Percentiles rank a stretch among this genome's conserved stretches.
phyloP scores from a whole-genome alignment of 352 stramenopile species.

The Phytophthora pinifolia region DNA sequence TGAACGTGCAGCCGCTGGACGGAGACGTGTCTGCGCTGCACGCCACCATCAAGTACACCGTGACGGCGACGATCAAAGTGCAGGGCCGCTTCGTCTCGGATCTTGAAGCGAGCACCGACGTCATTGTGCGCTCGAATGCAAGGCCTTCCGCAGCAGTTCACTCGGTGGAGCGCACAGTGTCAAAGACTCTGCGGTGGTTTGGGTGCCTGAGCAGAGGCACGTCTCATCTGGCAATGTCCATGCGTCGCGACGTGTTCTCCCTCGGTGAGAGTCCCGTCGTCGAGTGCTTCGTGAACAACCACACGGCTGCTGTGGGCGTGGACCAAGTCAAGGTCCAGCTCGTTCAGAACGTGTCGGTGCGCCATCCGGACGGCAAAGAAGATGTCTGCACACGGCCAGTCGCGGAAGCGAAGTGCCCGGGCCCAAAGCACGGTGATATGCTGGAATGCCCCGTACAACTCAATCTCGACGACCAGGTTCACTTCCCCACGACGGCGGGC shows the following conservation, averaged over 20 bases:
- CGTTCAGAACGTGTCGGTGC: conserved; percentile 63
- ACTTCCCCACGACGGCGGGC: conserved; percentile 53
- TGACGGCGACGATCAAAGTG: conserved; percentile 69
- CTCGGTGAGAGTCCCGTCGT: conserved; percentile 60
- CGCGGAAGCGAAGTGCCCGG: conserved; percentile 54
- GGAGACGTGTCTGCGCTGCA: conserved; percentile 53
- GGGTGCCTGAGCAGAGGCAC: conserved; percentile 57
- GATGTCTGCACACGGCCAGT: conserved; percentile 46
- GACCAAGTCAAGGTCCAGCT: conserved; percentile 52
- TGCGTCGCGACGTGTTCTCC: conserved; percentile 61
- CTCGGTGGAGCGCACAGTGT: conserved; percentile 60
- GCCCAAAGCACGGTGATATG: conserved; percentile 47
- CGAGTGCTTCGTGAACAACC: conserved; percentile 76
- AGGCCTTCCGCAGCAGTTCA: conserved; percentile 19
- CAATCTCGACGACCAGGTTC: conserved; percentile 49
- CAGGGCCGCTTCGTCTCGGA: conserved; percentile 71
- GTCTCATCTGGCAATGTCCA: conserved; percentile 62
- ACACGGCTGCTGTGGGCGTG: conserved; percentile 53
- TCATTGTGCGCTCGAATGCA: conserved; percentile 45
- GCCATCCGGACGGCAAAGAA: conserved; percentile 34
- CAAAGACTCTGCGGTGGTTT: conserved; percentile 59
- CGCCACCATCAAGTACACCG: conserved; percentile 75
- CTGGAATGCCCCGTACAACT: conserved; percentile 65
- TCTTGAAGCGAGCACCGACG: conserved; percentile 53
- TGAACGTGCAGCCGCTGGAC: conserved; percentile 58